Conservation (phyloP, 1,284 basidiomycete species). For the Cerioporus squamosus region DNA sequence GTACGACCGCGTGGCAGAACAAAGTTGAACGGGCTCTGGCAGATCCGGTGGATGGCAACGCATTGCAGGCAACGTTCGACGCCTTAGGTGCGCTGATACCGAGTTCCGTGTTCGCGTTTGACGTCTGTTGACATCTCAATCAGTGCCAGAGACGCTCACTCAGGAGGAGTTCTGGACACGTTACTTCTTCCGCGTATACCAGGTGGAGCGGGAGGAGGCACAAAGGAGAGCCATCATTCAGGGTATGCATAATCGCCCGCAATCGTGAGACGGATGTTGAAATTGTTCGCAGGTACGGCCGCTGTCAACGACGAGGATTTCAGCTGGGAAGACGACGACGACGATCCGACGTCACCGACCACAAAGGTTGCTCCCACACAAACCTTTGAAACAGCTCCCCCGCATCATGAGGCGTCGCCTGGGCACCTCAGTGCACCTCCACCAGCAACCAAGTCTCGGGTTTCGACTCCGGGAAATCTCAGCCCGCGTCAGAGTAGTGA, state of each 20-base stretch:
- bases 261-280: not conserved
- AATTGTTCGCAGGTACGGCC: slow-evolving; percentile 44
- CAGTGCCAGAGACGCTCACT: slow-evolving; percentile 76
- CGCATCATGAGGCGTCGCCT: slow-evolving; percentile 20
- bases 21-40: slow-evolving; percentile 55
- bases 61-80: slow-evolving; percentile 62
- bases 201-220: slow-evolving; percentile 84
- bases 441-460: slow-evolving; percentile 33
- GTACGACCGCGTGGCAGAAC: slow-evolving; percentile 56
- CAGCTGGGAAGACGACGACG: slow-evolving; percentile 82
- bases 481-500: slow-evolving; percentile 68
- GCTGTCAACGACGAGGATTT: slow-evolving; percentile 73
- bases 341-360: slow-evolving; percentile 47
- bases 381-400: slow-evolving; percentile 1
- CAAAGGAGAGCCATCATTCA: slow-evolving; percentile 81
- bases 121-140: not conserved
- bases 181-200: slow-evolving; percentile 90
- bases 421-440: slow-evolving; percentile 15
- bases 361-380: slow-evolving; percentile 17
- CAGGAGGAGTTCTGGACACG: slow-evolving; percentile 85
- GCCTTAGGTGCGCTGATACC: slow-evolving; percentile 54
- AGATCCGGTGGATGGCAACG: slow-evolving; percentile 57
- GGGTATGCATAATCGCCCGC: slow-evolving; percentile 48
- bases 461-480: slow-evolving; percentile 41
- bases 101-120: not conserved